These are phyloP conservation scores for Apiotrichum sp. DNA, from an alignment of 1,284 basidiomycete species.

Conservation along the genomic window DNA sequence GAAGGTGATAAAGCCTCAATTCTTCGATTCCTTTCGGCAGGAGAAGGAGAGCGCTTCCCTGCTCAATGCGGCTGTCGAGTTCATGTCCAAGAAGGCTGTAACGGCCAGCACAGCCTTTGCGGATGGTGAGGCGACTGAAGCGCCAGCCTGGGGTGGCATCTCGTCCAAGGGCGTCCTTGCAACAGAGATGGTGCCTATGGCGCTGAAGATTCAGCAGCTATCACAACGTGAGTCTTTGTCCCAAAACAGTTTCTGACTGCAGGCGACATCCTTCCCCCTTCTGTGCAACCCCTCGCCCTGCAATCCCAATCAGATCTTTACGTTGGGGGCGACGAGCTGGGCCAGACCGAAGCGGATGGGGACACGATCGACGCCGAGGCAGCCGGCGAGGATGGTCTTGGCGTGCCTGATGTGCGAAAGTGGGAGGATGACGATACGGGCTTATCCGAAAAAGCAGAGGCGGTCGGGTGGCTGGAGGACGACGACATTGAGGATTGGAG, in stretches of 20 bases:
- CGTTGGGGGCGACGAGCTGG: background rate
- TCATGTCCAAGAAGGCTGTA: slow-evolving; percentile 31
- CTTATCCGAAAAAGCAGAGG: background rate
- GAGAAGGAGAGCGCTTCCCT: slow-evolving; percentile 35
- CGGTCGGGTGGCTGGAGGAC: slow-evolving; percentile 13
- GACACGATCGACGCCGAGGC: slow-evolving; percentile 5
- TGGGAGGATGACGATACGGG: slow-evolving; percentile 8
- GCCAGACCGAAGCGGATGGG: background rate
- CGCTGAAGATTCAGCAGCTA: slow-evolving; percentile 38
- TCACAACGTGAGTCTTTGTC: slow-evolving; percentile 5
- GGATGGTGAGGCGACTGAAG: slow-evolving; percentile 13
- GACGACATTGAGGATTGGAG: slow-evolving; percentile 18
- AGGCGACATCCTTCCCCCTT: slow-evolving; percentile 32
- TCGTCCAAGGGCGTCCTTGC: slow-evolving; percentile 28
- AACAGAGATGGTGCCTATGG: slow-evolving; percentile 42
- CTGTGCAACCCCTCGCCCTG: slow-evolving; percentile 26
- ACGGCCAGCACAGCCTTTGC: slow-evolving; percentile 1
- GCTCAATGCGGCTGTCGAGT: slow-evolving; percentile 36
- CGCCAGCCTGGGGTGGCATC: slow-evolving; percentile 33
- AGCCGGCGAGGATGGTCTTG: slow-evolving; percentile 15
- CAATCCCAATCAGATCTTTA: slow-evolving; percentile 15
- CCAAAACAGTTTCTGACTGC: background rate
- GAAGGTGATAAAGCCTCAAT: slow-evolving; percentile 57
- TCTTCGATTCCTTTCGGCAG: slow-evolving; percentile 47
- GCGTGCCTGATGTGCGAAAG: slow-evolving; percentile 9